Base-by-base conservation (phyloP, 2,329 filamentous ascomycete species). In the Ambrosiella beaveri region DNA sequence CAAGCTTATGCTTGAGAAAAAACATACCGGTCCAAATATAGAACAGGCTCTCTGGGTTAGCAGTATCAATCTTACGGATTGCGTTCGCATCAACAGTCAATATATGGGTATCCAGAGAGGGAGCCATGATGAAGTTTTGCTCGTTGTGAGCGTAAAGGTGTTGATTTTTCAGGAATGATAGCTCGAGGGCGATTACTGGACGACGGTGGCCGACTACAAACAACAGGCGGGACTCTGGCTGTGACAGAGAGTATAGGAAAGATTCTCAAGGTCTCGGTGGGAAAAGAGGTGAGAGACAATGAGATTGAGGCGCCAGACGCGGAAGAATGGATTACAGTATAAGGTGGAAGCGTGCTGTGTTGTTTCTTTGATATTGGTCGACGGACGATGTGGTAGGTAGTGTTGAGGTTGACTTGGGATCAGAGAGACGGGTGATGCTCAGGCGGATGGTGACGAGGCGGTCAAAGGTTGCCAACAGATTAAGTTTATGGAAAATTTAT, bases 11-110 rank as follows among this genome's bases (percentile, higher is more conserved):
- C 27, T 27, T 27, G 27, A 11, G 15, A 51, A 9, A 61, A 47
- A 47, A 77, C 86, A 79, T 73, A 95, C 89, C 88, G 70, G 88
- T 91, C 89, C 90, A 95, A 81, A 97, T 94, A 75, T 87, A 90
- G 73, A 93, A 94, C 56, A 97, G 81, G 68, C 90, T 94, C 72
- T 95, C 88, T 36, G 88, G 84, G 70, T 95, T 95, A 64, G 85
- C 80, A 1, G 91, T 95, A 72, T 97, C 90, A 66, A 97, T 88
- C 70, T 94, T 88, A 75, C 93, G 87, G 69, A 98, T 90, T 65
- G 91, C 85, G 68, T 85, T 87, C 63, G 88, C 84, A 74, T 96
- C 89, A 70, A 97, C 86, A 62, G 88, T 89, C 67, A 97, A 77
- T 69, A 97, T 86, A 66, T 91, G 86, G 61, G 85, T 84, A 70